Conservation (phyloP, 176 grass and related monocot species). For the Avena insularis region DNA sequence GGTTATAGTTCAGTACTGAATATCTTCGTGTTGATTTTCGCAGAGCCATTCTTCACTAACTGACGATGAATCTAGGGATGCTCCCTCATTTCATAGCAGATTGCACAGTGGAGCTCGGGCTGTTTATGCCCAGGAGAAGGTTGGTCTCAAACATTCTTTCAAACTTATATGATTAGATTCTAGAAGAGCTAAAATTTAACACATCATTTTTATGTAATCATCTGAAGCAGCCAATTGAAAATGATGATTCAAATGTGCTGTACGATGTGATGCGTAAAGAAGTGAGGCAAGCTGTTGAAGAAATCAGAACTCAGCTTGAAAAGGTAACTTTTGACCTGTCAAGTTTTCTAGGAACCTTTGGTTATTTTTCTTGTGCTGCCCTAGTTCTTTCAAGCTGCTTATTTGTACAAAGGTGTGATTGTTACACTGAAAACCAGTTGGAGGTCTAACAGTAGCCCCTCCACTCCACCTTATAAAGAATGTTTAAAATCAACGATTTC, state of each 20-base stretch:
- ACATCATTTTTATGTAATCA: slow-evolving; percentile 18
- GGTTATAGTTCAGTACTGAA: slow-evolving; percentile 8
- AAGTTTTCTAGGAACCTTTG: slow-evolving; percentile 17
- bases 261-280: slow-evolving; percentile 87
- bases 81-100: slow-evolving; percentile 45
- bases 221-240: slow-evolving; percentile 43
- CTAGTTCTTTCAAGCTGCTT: slow-evolving; percentile 6
- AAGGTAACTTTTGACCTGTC: slow-evolving; percentile 46
- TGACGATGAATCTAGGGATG: slow-evolving; percentile 81
- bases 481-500: neutral
- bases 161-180: neutral
- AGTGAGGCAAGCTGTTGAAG: slow-evolving; percentile 89
- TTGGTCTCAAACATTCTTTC: slow-evolving; percentile 36
- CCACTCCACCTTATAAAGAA: neutral
- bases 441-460: neutral
- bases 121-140: slow-evolving; percentile 71
- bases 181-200: neutral
- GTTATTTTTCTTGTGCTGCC: slow-evolving; percentile 24
- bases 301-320: slow-evolving; percentile 84
- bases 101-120: slow-evolving; percentile 55
- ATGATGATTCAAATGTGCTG: slow-evolving; percentile 48
- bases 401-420: neutral
- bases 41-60: slow-evolving; percentile 98
- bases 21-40: slow-evolving; percentile 30
- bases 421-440: neutral